These are phyloP conservation scores for Chrysophaeum taylorii DNA, from an alignment of 352 stramenopile species.

Conservation along the genomic window DNA sequence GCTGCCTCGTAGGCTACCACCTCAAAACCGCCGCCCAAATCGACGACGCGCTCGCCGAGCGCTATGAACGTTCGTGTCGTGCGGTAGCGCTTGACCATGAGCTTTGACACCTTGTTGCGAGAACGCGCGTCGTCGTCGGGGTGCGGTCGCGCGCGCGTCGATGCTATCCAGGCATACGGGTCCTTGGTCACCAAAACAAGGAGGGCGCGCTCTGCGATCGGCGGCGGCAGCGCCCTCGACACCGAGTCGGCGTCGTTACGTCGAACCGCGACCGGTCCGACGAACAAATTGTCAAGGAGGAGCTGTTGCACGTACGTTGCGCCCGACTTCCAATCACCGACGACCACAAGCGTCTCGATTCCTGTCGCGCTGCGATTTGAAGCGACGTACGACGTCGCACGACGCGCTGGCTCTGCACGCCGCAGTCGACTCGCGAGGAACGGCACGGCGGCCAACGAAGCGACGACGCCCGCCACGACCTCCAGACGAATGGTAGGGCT, in stretches of 20 bases:
- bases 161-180: neutral
- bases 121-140: neutral
- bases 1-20: constrained; percentile 2
- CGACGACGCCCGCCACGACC: no score
- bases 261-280: neutral
- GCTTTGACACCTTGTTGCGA: neutral
- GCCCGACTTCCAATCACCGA: neutral
- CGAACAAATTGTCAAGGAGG: neutral
- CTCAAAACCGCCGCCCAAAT: neutral
- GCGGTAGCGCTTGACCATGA: neutral
- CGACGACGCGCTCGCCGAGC: neutral
- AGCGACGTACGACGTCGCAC: no score
- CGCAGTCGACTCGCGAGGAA: no score
- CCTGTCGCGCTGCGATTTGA: no score
- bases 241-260: neutral
- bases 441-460: no score
- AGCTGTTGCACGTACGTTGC: neutral
- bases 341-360: no score
- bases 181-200: neutral
- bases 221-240: neutral
- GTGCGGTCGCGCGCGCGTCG: neutral
- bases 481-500: no score
- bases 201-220: neutral
- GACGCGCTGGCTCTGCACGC: no score
- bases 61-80: neutral